A percentile compares a stretch with the other conserved stretches of the same genome.
phyloP scores from a whole-genome alignment of 208 protist species.

The Kentomonas sorsogonicus region DNA sequence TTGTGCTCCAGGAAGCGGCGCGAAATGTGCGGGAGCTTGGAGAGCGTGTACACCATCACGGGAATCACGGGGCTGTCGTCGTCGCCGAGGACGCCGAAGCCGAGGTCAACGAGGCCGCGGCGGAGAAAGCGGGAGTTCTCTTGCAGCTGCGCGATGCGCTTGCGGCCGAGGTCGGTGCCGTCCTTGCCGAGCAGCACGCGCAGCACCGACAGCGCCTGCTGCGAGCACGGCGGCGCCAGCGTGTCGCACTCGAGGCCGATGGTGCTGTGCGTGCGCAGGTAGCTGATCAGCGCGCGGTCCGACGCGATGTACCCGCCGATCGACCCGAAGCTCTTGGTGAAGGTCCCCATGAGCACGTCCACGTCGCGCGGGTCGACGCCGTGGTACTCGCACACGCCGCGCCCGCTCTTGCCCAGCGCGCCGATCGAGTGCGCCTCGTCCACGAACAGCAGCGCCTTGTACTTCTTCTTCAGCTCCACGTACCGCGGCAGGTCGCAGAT shows the following conservation, averaged over 20 bases:
- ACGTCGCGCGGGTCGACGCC: conserved; percentile 85
- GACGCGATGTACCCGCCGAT: conserved; percentile 96
- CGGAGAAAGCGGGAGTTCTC: conserved; percentile 87
- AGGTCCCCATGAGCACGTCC: conserved; percentile 95
- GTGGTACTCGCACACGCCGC: conserved; percentile 92
- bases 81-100: conserved; percentile 75
- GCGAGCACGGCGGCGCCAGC: conserved; percentile 84
- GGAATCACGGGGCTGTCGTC: conserved; percentile 95
- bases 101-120: conserved; percentile 68
- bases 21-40: conserved; percentile 88
- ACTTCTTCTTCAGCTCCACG: conserved; percentile 94
- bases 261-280: conserved; percentile 63
- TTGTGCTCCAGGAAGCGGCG: conserved; percentile 79
- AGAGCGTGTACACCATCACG: conserved; percentile 92
- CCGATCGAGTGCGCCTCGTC: conserved; percentile 99
- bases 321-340: conserved; percentile 96
- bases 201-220: conserved; percentile 88
- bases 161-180: conserved; percentile 79
- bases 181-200: conserved; percentile 86
- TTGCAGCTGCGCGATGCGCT: conserved; percentile 72
- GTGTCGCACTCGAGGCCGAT: conserved; percentile 65
- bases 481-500: conserved; percentile 94
- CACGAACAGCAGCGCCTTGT: conserved; percentile 95
- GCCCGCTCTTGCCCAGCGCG: conserved; percentile 91
- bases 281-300: conserved; percentile 66